Evolutionary conservation across 2,329 filamentous ascomycete species (phyloP), one percentile per base, ranked within the genome.

Genomic region (Fusarium coicis): DNA sequence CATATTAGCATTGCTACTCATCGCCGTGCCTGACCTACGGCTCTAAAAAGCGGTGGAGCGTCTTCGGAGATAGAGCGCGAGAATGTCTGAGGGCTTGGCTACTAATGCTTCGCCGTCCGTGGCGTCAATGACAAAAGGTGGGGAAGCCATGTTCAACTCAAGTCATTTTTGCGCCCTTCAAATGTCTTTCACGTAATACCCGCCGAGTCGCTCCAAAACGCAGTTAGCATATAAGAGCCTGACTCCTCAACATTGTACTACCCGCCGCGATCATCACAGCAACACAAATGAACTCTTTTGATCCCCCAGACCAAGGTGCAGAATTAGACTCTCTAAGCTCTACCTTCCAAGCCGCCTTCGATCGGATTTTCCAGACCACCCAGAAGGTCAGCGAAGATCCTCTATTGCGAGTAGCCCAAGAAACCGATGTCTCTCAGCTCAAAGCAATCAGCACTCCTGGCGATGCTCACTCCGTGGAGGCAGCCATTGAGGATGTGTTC

Each of bases 401-500:
- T 3, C 23, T 68, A 8, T 9, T 68, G 10, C 37, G 32, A 21
- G 44, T 63, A n/a, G 65, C 65, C 6, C n/a, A 34, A 19, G n/a
- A 10, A 28, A 15, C 16, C 0, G 42, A 68, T 1, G 39, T 68
- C 5, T 23, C 56, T 10, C 21, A 8, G 0, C 64, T 68, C 3
- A 68, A 54, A 44, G 42, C 26, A 1, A 50, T 68, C 19, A 68
- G 65, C 4, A 68, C 47, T 23, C 65, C 65, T 2, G 64, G 65
- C 0, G 23, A 37, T 36, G 30, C 55, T 19, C 64, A 68, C 21
- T 28, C 28, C 3, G 36, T 68, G 3, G 26, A 39, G 12, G 28
- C 54, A 1, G 55, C 49, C 15, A 68, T 68, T 15, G 49, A 68
- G 8, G 63, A 68, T 44, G 64, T 21, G 10, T 68, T 68, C 26